These are phyloP conservation scores for Cryptococcus hybrid DNA, from an alignment of 1,284 basidiomycete species.

Conservation along the genomic window DNA sequence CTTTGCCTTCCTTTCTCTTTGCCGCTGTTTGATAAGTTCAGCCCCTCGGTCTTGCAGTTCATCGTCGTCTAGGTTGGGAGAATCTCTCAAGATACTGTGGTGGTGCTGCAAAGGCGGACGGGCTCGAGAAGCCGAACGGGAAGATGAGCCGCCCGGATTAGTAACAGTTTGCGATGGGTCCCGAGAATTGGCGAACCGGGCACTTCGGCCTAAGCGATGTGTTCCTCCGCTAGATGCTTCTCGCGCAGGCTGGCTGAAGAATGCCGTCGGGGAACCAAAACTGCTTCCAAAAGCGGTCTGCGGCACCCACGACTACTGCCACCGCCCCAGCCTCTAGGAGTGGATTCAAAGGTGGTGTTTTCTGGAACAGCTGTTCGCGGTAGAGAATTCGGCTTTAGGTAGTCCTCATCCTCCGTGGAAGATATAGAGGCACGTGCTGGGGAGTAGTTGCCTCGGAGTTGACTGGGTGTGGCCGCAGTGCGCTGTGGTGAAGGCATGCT, in stretches of 20 bases:
- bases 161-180: constrained; percentile 2
- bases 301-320: constrained; percentile 9
- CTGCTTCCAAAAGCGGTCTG: constrained; percentile 18
- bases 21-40: constrained; percentile 55
- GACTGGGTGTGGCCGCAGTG: background rate
- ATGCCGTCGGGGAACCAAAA: constrained; percentile 27
- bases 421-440: constrained; percentile 14
- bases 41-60: constrained; percentile 55
- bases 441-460: background rate
- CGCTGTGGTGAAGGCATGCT: background rate
- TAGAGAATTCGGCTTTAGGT: constrained; percentile 8
- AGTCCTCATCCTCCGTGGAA: constrained; percentile 21
- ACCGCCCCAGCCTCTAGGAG: constrained; percentile 13
- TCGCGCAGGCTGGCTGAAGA: constrained; percentile 2
- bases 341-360: constrained; percentile 10
- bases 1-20: constrained; percentile 52
- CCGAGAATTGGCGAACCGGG: constrained; percentile 5
- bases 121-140: constrained; percentile 25
- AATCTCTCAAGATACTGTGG: constrained; percentile 1
- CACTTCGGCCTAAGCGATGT: constrained; percentile 12
- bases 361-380: constrained; percentile 13
- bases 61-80: constrained; percentile 51
- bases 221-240: constrained; percentile 8
- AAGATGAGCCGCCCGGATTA: constrained; percentile 17
- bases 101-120: constrained; percentile 6